These are phyloP conservation scores for Isabelozyma rhagii DNA, from an alignment of 805 yeast genomes.

Conservation along the genomic window DNA sequence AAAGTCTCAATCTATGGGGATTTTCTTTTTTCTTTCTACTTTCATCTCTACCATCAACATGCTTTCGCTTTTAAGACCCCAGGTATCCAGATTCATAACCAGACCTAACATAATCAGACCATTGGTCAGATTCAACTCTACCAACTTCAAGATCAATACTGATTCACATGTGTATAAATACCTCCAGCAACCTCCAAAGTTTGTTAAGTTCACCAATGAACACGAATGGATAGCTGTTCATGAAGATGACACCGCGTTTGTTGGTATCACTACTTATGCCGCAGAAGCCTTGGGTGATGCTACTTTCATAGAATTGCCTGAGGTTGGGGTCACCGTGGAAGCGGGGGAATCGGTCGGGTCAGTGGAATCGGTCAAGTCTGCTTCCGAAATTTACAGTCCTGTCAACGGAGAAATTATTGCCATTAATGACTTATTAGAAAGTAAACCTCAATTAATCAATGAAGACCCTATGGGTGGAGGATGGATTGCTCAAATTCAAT, in stretches of 20 bases:
- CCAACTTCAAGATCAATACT: constrained; percentile 32
- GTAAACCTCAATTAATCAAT: constrained; percentile 76
- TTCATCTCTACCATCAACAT: not conserved
- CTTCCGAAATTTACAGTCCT: constrained; percentile 90
- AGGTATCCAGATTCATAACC: constrained; percentile 6
- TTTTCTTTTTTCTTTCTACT: not conserved
- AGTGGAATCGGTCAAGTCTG: constrained; percentile 92
- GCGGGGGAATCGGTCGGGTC: constrained; percentile 86
- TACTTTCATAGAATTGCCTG: constrained; percentile 89
- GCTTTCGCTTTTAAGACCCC: not conserved
- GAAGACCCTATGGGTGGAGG: constrained; percentile 91
- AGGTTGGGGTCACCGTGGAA: constrained; percentile 55
- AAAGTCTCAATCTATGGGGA: not conserved
- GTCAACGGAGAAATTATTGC: constrained; percentile 73
- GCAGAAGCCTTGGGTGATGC: constrained; percentile 97
- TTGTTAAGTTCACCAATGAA: constrained; percentile 72
- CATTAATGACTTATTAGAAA: constrained; percentile 63
- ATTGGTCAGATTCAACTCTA: constrained; percentile 21
- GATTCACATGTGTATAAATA: constrained; percentile 39
- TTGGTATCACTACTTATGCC: constrained; percentile 93
- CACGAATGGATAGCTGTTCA: constrained; percentile 95
- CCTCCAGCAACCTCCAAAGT: constrained; percentile 39
- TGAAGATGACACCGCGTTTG: constrained; percentile 74
- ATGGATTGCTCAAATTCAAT: constrained; percentile 81
- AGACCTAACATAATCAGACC: not conserved